These are phyloP conservation scores for Neoboletus magnificus DNA, from an alignment of 768 basidiomycete species.

Conservation along the genomic window DNA sequence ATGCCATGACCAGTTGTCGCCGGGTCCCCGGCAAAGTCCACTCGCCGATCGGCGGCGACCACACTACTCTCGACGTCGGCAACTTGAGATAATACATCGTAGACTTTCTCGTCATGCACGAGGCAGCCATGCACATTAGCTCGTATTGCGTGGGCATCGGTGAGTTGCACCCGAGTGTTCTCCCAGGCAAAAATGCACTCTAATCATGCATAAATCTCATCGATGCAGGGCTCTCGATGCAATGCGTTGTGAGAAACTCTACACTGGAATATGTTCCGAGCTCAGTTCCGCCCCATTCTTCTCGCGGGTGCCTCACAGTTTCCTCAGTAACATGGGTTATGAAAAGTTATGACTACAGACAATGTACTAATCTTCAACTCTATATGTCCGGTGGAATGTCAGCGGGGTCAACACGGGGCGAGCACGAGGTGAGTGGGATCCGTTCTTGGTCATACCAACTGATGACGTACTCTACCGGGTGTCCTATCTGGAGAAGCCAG, in stretches of 20 bases:
- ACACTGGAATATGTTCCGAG: neutral
- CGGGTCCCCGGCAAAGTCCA: neutral
- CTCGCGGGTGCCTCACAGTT: neutral
- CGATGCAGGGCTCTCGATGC: too few species aligned
- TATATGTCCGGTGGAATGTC: neutral
- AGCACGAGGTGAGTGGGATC: neutral
- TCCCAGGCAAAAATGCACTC: too few species aligned
- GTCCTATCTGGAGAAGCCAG: neutral
- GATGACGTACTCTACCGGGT: neutral
- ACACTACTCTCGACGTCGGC: neutral
- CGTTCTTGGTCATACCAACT: neutral
- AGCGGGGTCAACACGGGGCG: neutral
- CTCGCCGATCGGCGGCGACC: neutral
- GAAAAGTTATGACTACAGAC: neutral
- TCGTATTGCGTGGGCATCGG: too few species aligned
- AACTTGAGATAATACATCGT: too few species aligned
- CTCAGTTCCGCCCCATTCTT: neutral
- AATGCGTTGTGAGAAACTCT: too few species aligned
- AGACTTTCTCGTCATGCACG: too few species aligned
- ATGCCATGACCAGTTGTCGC: too few species aligned
- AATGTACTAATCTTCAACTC: neutral
- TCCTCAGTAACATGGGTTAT: neutral
- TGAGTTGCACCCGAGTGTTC: too few species aligned
- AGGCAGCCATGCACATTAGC: too few species aligned
- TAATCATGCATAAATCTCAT: too few species aligned